Evolutionary conservation across 2,329 filamentous ascomycete species (phyloP), one percentile per base, ranked within the genome.

Genomic region (Aureobasidium mangrovei): DNA sequence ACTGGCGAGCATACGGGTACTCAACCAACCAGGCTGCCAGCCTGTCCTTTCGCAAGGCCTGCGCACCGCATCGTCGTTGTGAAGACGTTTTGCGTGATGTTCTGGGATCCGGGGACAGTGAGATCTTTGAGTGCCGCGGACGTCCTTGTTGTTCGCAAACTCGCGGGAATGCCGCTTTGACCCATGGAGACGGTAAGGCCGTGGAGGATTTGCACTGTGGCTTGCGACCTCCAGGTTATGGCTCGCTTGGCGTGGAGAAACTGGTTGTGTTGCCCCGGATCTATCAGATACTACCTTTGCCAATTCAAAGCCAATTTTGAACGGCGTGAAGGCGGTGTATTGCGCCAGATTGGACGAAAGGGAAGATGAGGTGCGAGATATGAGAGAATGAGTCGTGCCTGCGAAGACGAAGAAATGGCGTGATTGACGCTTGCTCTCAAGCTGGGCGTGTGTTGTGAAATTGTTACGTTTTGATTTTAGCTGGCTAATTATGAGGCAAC

Each of bases 191-290:
- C 27, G 49, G 49, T 43, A 53, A 10, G 27, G 31, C 18, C 29
- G 40, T 53, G 40, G 49, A 53, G 49, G 39, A 53, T 38, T 26
- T 38, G 49, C 39, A 43, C 26, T 43, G 49, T 53, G 49, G 49
- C 49, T 53, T 44, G 40, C 33, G 40, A n/a, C 12, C 47, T 53
- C 49, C 49, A 53, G 49, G 18, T 53, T 53, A 51, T 42, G 47
- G 38, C 49, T 24, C 6, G 3, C 49, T 44, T 51, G 47, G 47
- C 47, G 47, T 42, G 47, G 47, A 51, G 47, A 51, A 35, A 51
- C 8, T 18, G 38, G 38, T 27, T 24, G 35, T 38, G 27, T 18
- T 42, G 47, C 40, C 48, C 49, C 49, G 40, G 49, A 53, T 53
- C 49, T 42, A 38, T 53, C n/a, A 44, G 33, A 53, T 53, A 32